Conservation (phyloP, 805 yeast species). For the Candida ficus region DNA sequence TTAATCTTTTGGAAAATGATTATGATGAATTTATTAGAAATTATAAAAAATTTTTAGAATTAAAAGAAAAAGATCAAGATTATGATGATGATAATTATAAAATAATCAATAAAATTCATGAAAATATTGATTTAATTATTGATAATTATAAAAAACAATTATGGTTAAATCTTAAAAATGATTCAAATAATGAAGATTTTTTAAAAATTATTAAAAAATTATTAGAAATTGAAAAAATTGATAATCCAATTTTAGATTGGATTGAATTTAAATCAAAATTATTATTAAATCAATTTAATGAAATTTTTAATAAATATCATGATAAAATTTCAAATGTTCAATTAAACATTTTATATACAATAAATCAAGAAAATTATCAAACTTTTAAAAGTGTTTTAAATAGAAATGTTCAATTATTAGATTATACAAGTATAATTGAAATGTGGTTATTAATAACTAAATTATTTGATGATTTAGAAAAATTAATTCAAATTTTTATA, state of each 20-base stretch:
- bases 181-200: conserved; percentile 23
- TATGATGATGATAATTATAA: conserved; percentile 21
- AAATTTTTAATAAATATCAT: conserved; percentile 37
- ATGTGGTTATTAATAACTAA: conserved; percentile 51
- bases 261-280: conserved; percentile 43
- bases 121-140: conserved; percentile 48
- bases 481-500: conserved; percentile 35
- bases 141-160: conserved; percentile 46
- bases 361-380: conserved; percentile 30
- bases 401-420: conserved; percentile 32
- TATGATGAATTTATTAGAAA: conserved; percentile 54
- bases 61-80: conserved; percentile 18
- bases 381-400: conserved; percentile 20
- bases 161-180: conserved; percentile 41
- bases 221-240: conserved; percentile 56
- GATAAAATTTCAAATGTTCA: conserved; percentile 36
- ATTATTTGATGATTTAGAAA: conserved; percentile 36
- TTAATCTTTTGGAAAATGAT: conserved; percentile 42
- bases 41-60: conserved; percentile 45
- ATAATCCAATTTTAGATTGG: conserved; percentile 64
- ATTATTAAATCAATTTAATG: conserved; percentile 34
- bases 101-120: conserved; percentile 50
- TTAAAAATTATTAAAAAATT: conserved; percentile 46
- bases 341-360: conserved; percentile 34
- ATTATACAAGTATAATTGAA: conserved; percentile 50